phyloP scores from a whole-genome alignment of 2,329 filamentous ascomycete genomes.

The Aciculosporium take region DNA sequence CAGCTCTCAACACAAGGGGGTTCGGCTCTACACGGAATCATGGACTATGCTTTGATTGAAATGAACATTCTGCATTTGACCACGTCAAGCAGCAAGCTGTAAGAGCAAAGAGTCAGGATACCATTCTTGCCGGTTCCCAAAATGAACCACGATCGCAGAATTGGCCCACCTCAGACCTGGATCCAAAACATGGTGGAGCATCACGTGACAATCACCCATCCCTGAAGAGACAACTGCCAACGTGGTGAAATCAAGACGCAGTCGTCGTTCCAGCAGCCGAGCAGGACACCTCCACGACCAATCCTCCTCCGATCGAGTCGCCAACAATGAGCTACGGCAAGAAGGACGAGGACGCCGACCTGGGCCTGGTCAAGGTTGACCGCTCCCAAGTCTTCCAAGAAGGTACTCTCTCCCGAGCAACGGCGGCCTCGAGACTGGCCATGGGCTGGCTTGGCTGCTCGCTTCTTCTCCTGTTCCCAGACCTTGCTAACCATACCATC shows the following conservation, averaged over 20 bases:
- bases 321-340: slow-evolving; percentile 89
- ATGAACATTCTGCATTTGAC: no score
- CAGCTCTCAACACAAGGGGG: no score
- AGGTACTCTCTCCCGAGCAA: slow-evolving; percentile 43
- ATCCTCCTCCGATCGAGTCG: slow-evolving; percentile 19
- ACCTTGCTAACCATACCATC: slow-evolving; percentile 4
- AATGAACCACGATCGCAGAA: no score
- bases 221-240: slow-evolving; percentile 21
- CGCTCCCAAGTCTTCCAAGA: slow-evolving; percentile 97
- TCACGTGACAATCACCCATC: slow-evolving; percentile 23
- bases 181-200: slow-evolving; percentile 10
- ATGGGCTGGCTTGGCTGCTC: not conserved
- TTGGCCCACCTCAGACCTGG: no score
- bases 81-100: no score
- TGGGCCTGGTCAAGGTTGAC: slow-evolving; percentile 90
- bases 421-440: slow-evolving; percentile 1
- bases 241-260: slow-evolving; percentile 23
- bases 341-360: slow-evolving; percentile 96
- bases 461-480: not conserved
- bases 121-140: no score
- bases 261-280: slow-evolving; percentile 18
- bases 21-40: no score
- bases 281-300: slow-evolving; percentile 20
- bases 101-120: no score
- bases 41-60: no score